Conservation (phyloP, 257 asterid species). For the Mentha longifolia region DNA sequence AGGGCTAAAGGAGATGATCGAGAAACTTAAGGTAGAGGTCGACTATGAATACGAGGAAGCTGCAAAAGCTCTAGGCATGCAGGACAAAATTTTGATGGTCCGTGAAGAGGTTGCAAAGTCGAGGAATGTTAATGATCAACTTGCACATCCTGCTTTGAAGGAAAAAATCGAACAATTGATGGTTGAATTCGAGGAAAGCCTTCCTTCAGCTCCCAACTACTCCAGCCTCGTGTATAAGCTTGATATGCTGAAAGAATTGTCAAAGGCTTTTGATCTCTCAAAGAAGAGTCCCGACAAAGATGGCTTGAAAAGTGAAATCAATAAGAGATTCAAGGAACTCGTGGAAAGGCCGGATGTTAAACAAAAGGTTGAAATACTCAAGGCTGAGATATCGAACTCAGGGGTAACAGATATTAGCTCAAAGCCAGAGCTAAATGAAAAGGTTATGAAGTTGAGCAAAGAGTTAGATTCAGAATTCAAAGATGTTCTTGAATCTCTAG, state of each 20-base stretch:
- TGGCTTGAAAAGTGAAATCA: constrained; percentile 56
- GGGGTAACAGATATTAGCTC: constrained; percentile 51
- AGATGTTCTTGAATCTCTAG: constrained; percentile 49
- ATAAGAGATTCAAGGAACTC: constrained; percentile 59
- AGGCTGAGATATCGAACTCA: constrained; percentile 56
- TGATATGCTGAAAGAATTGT: constrained; percentile 60
- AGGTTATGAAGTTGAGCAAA: constrained; percentile 47
- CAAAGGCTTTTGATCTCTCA: constrained; percentile 45
- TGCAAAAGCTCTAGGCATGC: constrained; percentile 67
- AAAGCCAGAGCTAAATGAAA: constrained; percentile 59
- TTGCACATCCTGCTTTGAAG: constrained; percentile 47
- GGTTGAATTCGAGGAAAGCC: constrained; percentile 55
- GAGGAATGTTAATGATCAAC: constrained; percentile 52
- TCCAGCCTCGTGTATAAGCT: constrained; percentile 59
- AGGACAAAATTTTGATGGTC: constrained; percentile 53
- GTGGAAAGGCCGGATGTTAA: constrained; percentile 53
- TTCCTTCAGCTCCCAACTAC: constrained; percentile 74
- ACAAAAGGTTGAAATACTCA: constrained; percentile 57
- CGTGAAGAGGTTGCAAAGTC: constrained; percentile 65
- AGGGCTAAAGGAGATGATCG: constrained; percentile 54
- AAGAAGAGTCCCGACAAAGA: constrained; percentile 42
- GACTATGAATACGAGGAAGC: constrained; percentile 68
- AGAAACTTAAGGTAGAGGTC: constrained; percentile 58
- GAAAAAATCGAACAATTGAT: constrained; percentile 63
- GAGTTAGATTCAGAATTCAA: constrained; percentile 56